phyloP scores from a whole-genome alignment of 1,284 basidiomycete genomes.

The Earliella scabrosa region DNA sequence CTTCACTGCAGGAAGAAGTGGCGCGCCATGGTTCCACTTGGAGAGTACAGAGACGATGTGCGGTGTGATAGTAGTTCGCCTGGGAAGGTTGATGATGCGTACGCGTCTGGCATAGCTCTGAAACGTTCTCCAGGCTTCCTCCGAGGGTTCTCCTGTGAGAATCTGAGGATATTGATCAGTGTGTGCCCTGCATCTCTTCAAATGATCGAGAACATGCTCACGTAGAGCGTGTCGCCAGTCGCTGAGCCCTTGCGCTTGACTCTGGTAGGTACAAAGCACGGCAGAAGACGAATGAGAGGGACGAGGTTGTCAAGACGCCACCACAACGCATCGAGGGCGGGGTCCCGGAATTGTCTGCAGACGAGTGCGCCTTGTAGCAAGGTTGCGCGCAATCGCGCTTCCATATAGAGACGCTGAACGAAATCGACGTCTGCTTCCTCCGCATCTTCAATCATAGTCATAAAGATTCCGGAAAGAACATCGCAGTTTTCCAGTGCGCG shows the following conservation, averaged over 20 bases:
- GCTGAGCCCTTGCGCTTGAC: not conserved
- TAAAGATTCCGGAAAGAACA: not conserved
- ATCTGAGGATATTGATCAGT: not conserved
- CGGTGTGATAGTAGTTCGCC: not conserved
- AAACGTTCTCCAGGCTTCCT: not conserved
- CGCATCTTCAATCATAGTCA: not conserved
- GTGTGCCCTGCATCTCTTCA: too few species aligned
- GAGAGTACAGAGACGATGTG: slow-evolving; percentile 4
- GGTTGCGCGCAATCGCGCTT: not conserved
- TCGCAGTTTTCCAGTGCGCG: not conserved
- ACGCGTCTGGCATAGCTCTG: not conserved
- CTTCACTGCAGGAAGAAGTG: not conserved
- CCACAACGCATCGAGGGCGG: not conserved
- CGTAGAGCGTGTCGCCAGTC: not conserved
- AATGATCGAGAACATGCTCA: too few species aligned
- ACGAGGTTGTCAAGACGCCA: not conserved
- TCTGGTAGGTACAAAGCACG: not conserved
- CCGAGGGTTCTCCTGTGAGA: not conserved
- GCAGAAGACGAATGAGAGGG: not conserved
- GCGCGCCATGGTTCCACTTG: not conserved
- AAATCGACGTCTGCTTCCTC: not conserved
- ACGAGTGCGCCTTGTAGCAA: not conserved
- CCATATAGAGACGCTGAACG: not conserved
- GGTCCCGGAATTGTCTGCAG: not conserved
- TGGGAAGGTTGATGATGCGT: slow-evolving; percentile 1